phyloP scores from a whole-genome alignment of 129 eudicot genomes.

The Flaveria robusta region DNA sequence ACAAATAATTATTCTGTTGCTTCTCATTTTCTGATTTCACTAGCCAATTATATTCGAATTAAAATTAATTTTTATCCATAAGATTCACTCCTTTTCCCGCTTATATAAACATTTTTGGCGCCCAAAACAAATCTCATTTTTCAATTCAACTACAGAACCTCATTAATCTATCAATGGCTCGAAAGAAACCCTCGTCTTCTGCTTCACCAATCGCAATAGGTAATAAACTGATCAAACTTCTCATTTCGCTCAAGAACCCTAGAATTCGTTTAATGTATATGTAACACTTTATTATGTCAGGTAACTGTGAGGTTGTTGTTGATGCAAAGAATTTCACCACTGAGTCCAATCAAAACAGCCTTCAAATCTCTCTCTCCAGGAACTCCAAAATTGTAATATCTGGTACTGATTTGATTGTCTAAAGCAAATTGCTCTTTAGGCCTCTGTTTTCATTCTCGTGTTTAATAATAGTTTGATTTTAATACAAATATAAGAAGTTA shows the following conservation, averaged over 20 bases:
- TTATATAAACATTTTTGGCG: slow-evolving; percentile 10
- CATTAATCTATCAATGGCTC: slow-evolving; percentile 42
- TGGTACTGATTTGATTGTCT: slow-evolving; percentile 35
- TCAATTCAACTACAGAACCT: slow-evolving; percentile 10
- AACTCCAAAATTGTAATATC: slow-evolving; percentile 51
- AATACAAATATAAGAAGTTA: neutral
- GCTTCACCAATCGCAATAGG: slow-evolving; percentile 56
- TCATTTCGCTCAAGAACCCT: slow-evolving; percentile 21
- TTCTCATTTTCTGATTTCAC: too few relatives aligned
- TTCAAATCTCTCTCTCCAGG: slow-evolving; percentile 59
- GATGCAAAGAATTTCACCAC: slow-evolving; percentile 59
- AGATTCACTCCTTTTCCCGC: slow-evolving; percentile 18
- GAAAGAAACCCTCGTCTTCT: slow-evolving; percentile 44
- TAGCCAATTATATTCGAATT: too few relatives aligned
- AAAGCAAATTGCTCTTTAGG: neutral
- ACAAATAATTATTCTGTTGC: too few relatives aligned
- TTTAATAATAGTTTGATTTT: neutral
- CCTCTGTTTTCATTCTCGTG: neutral
- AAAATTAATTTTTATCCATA: neutral
- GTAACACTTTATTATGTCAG: slow-evolving; percentile 28
- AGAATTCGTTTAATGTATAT: neutral
- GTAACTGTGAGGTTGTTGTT: slow-evolving; percentile 72
- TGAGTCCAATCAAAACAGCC: slow-evolving; percentile 42
- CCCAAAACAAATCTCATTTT: slow-evolving; percentile 2
- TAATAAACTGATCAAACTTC: slow-evolving; percentile 36